A percentile compares a stretch with the other conserved stretches of the same genome.
Evolutionary conservation across 352 stramenopile genomes (phyloP).

Genomic region (Phytophthora crassamura): DNA sequence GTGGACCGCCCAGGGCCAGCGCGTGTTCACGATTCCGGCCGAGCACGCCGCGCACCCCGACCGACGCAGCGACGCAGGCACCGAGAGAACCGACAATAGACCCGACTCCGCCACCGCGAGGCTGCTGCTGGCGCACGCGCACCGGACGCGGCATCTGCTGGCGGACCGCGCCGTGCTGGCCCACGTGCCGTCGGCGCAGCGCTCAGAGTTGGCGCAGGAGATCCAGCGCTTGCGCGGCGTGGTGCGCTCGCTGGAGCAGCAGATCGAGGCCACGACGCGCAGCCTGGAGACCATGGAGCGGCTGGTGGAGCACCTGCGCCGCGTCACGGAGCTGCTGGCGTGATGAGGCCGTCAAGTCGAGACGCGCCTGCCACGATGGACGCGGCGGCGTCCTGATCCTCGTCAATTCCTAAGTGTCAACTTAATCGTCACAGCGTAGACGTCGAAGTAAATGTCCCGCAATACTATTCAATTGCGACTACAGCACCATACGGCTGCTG

Average conservation of each 20-base stretch:
- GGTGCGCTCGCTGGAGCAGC: constrained; percentile 35
- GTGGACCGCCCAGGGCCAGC: constrained; percentile 19
- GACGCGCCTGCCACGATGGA: background rate
- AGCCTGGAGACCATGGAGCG: constrained; percentile 41
- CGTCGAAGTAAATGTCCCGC: too few species aligned
- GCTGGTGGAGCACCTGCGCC: constrained; percentile 38
- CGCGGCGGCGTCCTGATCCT: too few species aligned
- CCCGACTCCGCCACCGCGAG: background rate
- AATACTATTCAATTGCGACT: too few species aligned
- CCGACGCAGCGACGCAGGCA: too few species aligned
- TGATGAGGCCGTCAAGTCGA: background rate
- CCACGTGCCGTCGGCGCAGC: constrained; percentile 30
- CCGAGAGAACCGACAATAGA: constrained; percentile 3
- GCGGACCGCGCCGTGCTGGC: constrained; percentile 25
- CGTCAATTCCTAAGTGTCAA: too few species aligned
- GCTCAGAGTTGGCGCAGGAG: constrained; percentile 46
- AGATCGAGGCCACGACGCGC: constrained; percentile 44
- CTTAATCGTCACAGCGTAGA: too few species aligned
- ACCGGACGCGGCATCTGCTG: constrained; percentile 32
- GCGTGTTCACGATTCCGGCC: constrained; percentile 12
- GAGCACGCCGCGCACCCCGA: constrained; percentile 5
- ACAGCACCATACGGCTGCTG: too few species aligned
- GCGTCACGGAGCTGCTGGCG: constrained; percentile 31
- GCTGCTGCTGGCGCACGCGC: constrained; percentile 23
- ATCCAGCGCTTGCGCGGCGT: constrained; percentile 40